Percentiles rank a stretch among this genome's conserved stretches.
Conservation (phyloP, 139 green algal species). For the Mesotaenium endlicherianum region DNA sequence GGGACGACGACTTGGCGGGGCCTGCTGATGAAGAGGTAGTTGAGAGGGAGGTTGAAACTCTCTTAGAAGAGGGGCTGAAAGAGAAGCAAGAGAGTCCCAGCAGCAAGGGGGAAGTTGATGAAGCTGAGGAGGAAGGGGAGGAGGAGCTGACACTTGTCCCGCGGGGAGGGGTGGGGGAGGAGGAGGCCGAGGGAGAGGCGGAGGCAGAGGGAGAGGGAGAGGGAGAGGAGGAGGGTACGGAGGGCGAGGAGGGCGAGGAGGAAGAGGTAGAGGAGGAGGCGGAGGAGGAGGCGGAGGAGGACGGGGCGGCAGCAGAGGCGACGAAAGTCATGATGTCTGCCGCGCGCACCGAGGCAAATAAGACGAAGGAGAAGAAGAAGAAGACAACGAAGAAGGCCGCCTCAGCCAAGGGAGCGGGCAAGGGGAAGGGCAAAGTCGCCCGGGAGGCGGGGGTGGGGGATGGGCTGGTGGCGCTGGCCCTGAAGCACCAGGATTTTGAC, state of each 20-base stretch:
- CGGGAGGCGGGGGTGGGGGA: conserved; percentile 4
- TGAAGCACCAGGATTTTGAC: conserved; percentile 21
- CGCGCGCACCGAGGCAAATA: too few species aligned
- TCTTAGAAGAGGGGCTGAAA: too few species aligned
- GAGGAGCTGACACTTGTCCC: background rate
- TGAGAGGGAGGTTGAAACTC: background rate
- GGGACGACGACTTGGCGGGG: background rate
- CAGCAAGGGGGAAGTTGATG: too few species aligned
- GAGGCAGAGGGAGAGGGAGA: background rate
- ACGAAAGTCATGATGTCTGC: too few species aligned
- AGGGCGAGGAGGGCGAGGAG: background rate
- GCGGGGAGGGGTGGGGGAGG: background rate
- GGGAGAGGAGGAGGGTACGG: background rate
- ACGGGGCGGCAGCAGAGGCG: background rate
- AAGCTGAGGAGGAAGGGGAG: too few species aligned
- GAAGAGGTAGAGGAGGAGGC: background rate
- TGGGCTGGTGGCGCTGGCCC: conserved; percentile 9
- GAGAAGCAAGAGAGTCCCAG: too few species aligned
- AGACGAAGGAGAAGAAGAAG: conserved; percentile 19
- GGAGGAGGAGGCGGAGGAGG: background rate
- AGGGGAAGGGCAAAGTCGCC: background rate
- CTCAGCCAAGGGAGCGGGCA: background rate
- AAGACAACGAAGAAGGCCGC: background rate
- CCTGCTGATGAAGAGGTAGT: background rate
- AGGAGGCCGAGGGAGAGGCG: background rate